Base-by-base conservation (phyloP, 495 filamentous ascomycete species). In the Aspergillus funiculosus region DNA sequence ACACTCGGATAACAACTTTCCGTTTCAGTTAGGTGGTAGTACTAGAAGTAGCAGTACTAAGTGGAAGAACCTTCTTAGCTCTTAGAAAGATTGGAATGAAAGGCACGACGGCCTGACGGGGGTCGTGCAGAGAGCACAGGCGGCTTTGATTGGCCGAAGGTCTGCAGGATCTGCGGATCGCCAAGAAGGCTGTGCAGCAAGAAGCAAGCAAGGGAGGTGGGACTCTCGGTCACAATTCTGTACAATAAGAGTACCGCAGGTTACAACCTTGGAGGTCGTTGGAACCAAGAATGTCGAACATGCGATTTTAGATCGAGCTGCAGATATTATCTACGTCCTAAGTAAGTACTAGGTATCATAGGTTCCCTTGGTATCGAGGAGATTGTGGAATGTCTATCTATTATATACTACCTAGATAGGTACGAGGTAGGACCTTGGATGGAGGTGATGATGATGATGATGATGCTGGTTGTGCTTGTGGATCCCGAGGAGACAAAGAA, bases 161-260 rank as follows among this genome's bases (percentile, higher is more conserved):
- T 17, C 32, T 25, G 26, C 47, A 53, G 50, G 54, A 57, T 57
- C 54, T 51, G 47, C 54, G 38, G 46, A 39, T 48, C 34, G 54
- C 50, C 54, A 57, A 57, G 54, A 39, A 50, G 46, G 42, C 53
- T 48, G 50, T 53, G 54, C 50, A 47, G 49, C 41, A n/a, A 28
- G 27, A 56, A 50, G 54, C 43, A 57, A 57, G 54, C 48, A 42
- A 40, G 44, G 43, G 18, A 32, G 36, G 38, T 18, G 22, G 14
- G 24, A 4, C 9, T n/a, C 10, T 5, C 31, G n/a, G 5, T 34
- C 13, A 14, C 13, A n/a, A n/a, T n/a, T n/a, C n/a, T n/a, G n/a
- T n/a, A n/a, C n/a, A n/a, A n/a, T n/a, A n/a, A n/a, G n/a, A n/a
- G n/a, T n/a, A n/a, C n/a, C n/a, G n/a, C n/a, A n/a, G n/a, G n/a